Evolutionary conservation across 495 filamentous ascomycete genomes (phyloP).

Genomic region (Pyronema omphalodes): DNA sequence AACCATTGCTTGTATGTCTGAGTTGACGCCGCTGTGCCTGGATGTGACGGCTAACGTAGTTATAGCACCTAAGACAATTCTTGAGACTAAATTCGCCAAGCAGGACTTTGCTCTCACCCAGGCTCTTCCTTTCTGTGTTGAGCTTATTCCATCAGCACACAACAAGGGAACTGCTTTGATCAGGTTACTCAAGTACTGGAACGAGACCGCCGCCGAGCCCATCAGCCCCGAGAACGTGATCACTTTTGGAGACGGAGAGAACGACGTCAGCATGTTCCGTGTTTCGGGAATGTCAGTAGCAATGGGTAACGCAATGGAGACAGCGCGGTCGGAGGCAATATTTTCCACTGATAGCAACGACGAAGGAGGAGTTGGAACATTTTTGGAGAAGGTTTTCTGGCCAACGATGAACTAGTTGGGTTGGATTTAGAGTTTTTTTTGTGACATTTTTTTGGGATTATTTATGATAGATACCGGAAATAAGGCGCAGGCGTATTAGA

Average conservation of each 20-base stretch:
- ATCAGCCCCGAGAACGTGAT: constrained; percentile 1
- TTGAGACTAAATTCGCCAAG: background rate
- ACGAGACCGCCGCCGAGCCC: background rate
- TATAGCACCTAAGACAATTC: background rate
- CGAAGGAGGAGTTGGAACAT: constrained; percentile 1
- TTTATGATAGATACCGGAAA: too few species aligned
- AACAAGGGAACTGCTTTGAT: constrained; percentile 4
- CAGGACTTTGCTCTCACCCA: background rate
- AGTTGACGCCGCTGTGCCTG: background rate
- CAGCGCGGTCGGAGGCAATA: background rate
- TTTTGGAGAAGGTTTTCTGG: constrained; percentile 6
- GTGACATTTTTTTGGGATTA: too few species aligned
- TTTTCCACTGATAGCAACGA: constrained; percentile 2
- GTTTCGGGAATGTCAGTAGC: constrained; percentile 4
- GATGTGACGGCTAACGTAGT: background rate
- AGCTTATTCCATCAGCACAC: constrained; percentile 1
- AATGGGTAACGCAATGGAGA: constrained; percentile 7
- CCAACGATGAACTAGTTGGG: background rate
- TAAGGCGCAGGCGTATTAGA: too few species aligned
- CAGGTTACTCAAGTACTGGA: background rate
- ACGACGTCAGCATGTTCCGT: constrained; percentile 6
- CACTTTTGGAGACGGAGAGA: constrained; percentile 4
- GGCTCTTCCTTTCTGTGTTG: constrained; percentile 2
- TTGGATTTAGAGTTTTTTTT: too few species aligned
- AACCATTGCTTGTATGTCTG: background rate